Base-by-base conservation (phyloP, 306 rosid species). In the Acacia acuminata region DNA sequence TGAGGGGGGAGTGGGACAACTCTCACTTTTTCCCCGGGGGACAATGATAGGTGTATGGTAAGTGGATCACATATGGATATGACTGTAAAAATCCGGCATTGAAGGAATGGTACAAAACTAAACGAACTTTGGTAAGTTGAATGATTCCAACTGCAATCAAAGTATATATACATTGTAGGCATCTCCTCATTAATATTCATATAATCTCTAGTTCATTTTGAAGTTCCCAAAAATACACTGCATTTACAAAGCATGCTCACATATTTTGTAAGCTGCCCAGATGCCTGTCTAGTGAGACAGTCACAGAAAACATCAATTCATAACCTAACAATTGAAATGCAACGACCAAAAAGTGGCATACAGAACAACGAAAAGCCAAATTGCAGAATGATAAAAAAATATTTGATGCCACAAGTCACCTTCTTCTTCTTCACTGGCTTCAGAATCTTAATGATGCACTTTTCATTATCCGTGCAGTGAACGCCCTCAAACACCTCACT, bases 401-500 rank as follows among this genome's bases (percentile, higher is more conserved):
- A 6, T 42, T 7, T 20, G 61, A n/a, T 14, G 20, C 50, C 56
- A 77, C 16, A 79, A 70, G 63, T 89, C 74, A 89, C 98, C 89
- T 94, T 94, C 90, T 94, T 94, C 94, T 94, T 94, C 85, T 94
- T 94, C 61, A 94, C 98, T 15, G 98, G 98, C 77, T 94, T 94
- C 84, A 94, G 92, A 82, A 94, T 94, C 90, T 94, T 94, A 45
- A 94, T 92, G 71, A 94, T 19, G 50, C 98, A 94, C 82, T 92
- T 94, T 85, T 94, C 97, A 75, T 89, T 89, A 80, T 91, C 93
- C 2, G 92, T 92, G 81, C 93, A 86, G 88, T 94, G 98, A 87
- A 94, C 86, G 34, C 98, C 98, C 83, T 94, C 97, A 27, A 94
- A 94, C 32, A 94, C 98, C 89, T 94, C 98, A 84, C 98, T 94